phyloP scores from a whole-genome alignment of 2,329 filamentous ascomycete genomes.

The Hypoxylon sp. region DNA sequence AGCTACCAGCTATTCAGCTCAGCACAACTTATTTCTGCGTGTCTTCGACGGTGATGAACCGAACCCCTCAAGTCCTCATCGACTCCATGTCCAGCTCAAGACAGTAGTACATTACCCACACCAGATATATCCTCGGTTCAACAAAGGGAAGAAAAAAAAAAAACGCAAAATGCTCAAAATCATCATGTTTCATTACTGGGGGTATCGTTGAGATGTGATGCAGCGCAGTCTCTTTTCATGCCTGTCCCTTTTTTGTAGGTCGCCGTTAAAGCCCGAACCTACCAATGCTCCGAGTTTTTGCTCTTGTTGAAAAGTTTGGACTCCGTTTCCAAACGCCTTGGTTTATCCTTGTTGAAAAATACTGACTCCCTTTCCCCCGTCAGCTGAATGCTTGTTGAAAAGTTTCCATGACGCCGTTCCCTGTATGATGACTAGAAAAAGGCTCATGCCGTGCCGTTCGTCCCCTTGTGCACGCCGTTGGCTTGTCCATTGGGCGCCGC shows the following conservation, averaged over 20 bases:
- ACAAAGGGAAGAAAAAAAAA: too few species aligned
- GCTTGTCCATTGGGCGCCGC: conserved; percentile 35
- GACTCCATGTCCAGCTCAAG: neutral
- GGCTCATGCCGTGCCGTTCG: conserved; percentile 35
- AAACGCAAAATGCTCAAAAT: conserved; percentile 14
- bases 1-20: too few species aligned
- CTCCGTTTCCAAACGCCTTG: conserved; percentile 42
- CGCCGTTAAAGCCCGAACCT: conserved; percentile 37
- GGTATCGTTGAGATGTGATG: conserved; percentile 55
- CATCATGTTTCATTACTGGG: conserved; percentile 39
- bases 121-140: neutral
- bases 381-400: conserved; percentile 46
- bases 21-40: too few species aligned
- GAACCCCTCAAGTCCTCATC: neutral
- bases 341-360: conserved; percentile 49
- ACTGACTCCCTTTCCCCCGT: conserved; percentile 35
- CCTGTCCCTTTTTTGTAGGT: conserved; percentile 41
- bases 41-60: neutral
- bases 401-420: conserved; percentile 45
- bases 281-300: conserved; percentile 44
- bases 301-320: conserved; percentile 48
- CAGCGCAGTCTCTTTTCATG: conserved; percentile 40
- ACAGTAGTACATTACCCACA: conserved; percentile 1
- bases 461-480: conserved; percentile 41
- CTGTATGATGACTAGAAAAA: conserved; percentile 30